These are phyloP conservation scores for Saccharum hybrid DNA, from an alignment of 202 grass and related monocot species.

Conservation along the genomic window DNA sequence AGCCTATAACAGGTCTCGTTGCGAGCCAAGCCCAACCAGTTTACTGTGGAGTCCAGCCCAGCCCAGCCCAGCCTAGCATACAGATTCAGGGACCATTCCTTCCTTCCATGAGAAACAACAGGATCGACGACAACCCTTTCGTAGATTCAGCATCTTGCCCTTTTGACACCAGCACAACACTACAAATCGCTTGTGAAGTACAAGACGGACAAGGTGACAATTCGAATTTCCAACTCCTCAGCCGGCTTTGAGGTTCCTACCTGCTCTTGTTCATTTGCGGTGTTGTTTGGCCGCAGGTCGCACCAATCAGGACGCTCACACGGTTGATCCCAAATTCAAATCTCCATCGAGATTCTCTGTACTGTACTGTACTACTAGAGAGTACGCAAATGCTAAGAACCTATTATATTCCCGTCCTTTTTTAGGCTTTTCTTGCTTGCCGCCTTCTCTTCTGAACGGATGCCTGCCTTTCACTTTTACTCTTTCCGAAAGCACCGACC, in stretches of 20 bases:
- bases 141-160: conserved; percentile 16
- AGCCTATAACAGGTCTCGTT: too few relatives aligned
- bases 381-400: conserved; percentile 25
- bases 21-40: too few relatives aligned
- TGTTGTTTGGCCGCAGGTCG: not conserved
- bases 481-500: conserved; percentile 27
- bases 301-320: not conserved
- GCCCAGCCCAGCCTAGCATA: too few relatives aligned
- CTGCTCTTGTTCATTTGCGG: too few relatives aligned
- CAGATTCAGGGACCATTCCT: too few relatives aligned
- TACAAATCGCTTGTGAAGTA: not conserved
- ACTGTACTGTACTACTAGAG: not conserved
- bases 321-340: conserved; percentile 39
- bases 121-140: not conserved
- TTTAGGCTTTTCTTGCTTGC: conserved; percentile 34
- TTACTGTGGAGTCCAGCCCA: too few relatives aligned
- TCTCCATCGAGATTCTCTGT: conserved; percentile 29
- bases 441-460: conserved; percentile 31
- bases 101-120: not conserved
- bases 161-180: not conserved
- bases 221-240: not conserved
- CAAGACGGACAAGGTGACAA: not conserved
- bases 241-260: not conserved
- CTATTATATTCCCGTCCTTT: not conserved
- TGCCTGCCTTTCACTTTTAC: not conserved